A percentile compares a stretch with the other conserved stretches of the same genome.
phyloP scores from a whole-genome alignment of 1,139 yeast genomes.

The Geotrichum bryndzae region DNA sequence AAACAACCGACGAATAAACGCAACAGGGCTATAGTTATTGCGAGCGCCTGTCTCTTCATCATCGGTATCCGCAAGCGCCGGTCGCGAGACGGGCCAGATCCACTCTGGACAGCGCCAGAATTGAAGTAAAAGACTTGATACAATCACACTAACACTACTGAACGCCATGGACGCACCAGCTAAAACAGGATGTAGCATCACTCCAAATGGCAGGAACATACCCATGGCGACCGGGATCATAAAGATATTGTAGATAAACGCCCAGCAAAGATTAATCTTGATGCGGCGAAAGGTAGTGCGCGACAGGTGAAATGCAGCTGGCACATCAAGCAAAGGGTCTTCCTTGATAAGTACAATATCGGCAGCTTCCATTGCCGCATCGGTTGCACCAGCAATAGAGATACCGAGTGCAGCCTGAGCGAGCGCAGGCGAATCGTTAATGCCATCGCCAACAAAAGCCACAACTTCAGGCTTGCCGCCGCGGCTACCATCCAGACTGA shows the following conservation, averaged over 20 bases:
- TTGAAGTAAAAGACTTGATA: conserved; percentile 62
- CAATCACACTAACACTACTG: conserved; percentile 82
- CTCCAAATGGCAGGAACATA: conserved; percentile 66
- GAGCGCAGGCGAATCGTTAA: conserved; percentile 92
- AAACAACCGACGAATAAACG: background rate
- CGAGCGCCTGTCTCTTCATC: background rate
- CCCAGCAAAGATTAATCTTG: conserved; percentile 78
- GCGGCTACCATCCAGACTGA: background rate
- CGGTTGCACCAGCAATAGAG: conserved; percentile 89
- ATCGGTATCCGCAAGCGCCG: background rate
- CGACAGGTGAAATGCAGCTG: conserved; percentile 69
- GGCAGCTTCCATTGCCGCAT: conserved; percentile 93
- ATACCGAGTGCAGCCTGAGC: conserved; percentile 86
- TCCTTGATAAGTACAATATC: conserved; percentile 63
- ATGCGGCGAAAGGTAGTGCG: conserved; percentile 65
- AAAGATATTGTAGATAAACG: conserved; percentile 71
- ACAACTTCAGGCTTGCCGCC: conserved; percentile 35
- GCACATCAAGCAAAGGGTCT: conserved; percentile 54
- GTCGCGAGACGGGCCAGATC: conserved; percentile 13
- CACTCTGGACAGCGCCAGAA: conserved; percentile 36
- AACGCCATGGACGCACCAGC: conserved; percentile 87
- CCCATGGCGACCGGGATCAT: conserved; percentile 99
- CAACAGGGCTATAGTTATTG: background rate
- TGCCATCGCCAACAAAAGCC: conserved; percentile 95
- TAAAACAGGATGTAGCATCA: conserved; percentile 84